phyloP scores from a whole-genome alignment of 331 rosid species.

The Rosa hybrid region DNA sequence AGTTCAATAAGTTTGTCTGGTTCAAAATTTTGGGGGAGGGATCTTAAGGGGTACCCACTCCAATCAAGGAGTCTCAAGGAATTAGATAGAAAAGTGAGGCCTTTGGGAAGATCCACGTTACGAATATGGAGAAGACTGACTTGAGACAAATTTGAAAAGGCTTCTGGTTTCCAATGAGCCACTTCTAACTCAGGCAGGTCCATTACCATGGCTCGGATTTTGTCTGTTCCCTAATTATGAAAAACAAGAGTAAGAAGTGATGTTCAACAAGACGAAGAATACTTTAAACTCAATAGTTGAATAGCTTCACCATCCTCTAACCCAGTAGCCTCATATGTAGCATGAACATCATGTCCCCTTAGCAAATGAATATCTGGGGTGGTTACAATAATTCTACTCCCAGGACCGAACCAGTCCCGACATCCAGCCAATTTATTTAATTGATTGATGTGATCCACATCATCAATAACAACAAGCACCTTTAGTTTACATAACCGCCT shows the following conservation, averaged over 20 bases:
- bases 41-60: not conserved
- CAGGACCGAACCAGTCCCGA: not conserved
- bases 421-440: not conserved
- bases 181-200: not conserved
- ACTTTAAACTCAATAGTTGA: not conserved
- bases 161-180: not conserved
- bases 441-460: not conserved
- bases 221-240: not conserved
- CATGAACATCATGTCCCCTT: not conserved
- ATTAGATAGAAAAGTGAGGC: not conserved
- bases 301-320: not conserved
- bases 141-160: slow-evolving; percentile 14
- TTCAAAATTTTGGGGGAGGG: not conserved
- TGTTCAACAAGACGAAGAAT: not conserved
- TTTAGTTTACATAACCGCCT: not conserved
- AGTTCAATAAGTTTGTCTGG: not conserved
- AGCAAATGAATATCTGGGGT: not conserved
- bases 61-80: slow-evolving; percentile 7
- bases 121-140: slow-evolving; percentile 16
- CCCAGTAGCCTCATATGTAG: not conserved
- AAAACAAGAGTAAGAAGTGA: not conserved
- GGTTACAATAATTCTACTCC: not conserved
- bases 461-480: slow-evolving; percentile 2
- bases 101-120: not conserved
- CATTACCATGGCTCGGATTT: not conserved